Evolutionary conservation across 495 filamentous ascomycete genomes (phyloP), one percentile per base, ranked within the genome.

Genomic region (Aspergillus sclerotioniger): DNA sequence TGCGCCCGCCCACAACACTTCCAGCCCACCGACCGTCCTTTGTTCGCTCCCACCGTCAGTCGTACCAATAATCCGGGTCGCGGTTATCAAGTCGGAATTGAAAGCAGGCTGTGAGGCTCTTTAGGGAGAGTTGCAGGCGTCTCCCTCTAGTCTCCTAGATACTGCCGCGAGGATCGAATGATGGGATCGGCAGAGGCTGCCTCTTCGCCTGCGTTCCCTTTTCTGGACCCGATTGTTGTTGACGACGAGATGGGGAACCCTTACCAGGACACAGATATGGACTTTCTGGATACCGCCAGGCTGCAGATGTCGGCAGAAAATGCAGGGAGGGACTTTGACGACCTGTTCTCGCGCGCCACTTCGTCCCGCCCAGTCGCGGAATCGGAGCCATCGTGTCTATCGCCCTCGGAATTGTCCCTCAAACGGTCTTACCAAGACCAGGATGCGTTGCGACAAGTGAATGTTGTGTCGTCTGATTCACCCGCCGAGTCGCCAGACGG

Each of bases 161-260:
- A 53, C 45, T 37, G 20, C 45, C 10, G 39, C n/a, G 21, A 50
- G 51, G 41, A 59, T 49, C 58, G 50, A 71, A 76, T 65, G 57
- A 79, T 79, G 76, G 71, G 73, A 71, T 66, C 73, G 37, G 54
- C 63, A 43, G 73, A 76, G 65, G 62, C 62, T 19, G 59, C 68
- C 16, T 75, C 74, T 52, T 78, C 75, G 37, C 74, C 76, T 59
- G 64, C 67, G 37, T 76, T 77, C 53, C 63, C 75, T 62, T 45
- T 70, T 41, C 58, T 79, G 58, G 76, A 79, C 50, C 76, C 76
- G 32, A 71, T 77, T 47, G 74, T 78, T 47, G 67, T 79, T 58
- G 75, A 78, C 64, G 74, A 75, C 64, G 75, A 79, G 21, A 77
- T 79, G 73, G 72, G 76, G 53, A 69, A 71, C 49, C 61, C 70